phyloP scores from a whole-genome alignment of 1,139 yeast genomes.

The Casaregolazyma lundiana region DNA sequence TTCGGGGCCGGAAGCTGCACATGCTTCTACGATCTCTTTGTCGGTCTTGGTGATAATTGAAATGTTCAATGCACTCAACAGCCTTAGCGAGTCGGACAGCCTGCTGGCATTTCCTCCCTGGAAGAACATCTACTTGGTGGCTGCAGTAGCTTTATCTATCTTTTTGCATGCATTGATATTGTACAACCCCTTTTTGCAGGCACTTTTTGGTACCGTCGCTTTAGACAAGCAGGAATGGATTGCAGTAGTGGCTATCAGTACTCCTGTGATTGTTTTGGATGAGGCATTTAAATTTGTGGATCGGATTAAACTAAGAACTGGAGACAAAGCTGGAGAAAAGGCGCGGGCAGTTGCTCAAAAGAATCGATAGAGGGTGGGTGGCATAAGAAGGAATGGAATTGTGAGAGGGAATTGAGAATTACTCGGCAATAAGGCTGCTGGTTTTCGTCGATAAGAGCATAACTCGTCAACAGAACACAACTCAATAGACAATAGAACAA shows the following conservation, averaged over 20 bases:
- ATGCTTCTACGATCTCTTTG: conserved; percentile 39
- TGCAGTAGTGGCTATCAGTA: conserved; percentile 33
- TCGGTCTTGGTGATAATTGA: conserved; percentile 39
- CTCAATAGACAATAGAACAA: too few species aligned
- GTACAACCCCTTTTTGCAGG: conserved; percentile 34
- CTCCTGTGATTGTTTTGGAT: conserved; percentile 37
- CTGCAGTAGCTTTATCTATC: conserved; percentile 36
- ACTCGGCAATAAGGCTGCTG: too few species aligned
- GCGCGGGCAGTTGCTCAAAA: not conserved
- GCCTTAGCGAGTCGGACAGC: conserved; percentile 38
- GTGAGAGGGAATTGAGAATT: too few species aligned
- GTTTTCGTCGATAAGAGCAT: too few species aligned
- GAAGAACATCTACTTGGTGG: conserved; percentile 36
- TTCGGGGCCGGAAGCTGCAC: conserved; percentile 22
- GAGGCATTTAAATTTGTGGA: conserved; percentile 37
- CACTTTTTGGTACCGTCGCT: conserved; percentile 35
- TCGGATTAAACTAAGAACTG: conserved; percentile 17
- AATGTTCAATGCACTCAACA: conserved; percentile 41
- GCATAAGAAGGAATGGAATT: not conserved
- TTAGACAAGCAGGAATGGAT: conserved; percentile 35
- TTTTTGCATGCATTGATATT: conserved; percentile 34
- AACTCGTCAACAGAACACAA: too few species aligned
- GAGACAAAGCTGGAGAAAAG: not conserved
- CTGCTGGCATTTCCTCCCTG: conserved; percentile 37
- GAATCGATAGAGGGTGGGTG: not conserved